phyloP scores from a whole-genome alignment of 108 stramenopile species.

The Skeletonema grethae region DNA sequence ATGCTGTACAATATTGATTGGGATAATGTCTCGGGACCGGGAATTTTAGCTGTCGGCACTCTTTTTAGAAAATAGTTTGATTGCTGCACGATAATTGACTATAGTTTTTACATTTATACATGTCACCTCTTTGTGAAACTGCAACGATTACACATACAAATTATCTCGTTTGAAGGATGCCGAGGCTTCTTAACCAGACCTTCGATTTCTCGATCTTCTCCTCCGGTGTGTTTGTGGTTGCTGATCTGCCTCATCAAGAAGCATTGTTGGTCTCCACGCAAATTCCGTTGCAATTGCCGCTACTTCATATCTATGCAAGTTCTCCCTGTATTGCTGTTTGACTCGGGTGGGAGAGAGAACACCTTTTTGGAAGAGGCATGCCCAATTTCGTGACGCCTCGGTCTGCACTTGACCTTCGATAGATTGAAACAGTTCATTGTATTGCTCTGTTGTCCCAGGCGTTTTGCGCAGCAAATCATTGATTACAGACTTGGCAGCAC shows the following conservation, averaged over 20 bases:
- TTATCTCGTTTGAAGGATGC: no score
- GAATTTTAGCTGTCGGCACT: not conserved
- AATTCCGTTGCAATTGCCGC: no score
- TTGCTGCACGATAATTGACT: not conserved
- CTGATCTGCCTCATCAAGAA: not conserved
- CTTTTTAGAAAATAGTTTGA: not conserved
- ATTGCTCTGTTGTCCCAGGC: not conserved
- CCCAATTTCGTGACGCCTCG: not conserved
- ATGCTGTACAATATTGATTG: not conserved
- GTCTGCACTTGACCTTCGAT: not conserved
- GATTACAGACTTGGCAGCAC: not conserved
- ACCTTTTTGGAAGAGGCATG: not conserved
- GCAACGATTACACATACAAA: not conserved
- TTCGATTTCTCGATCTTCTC: not conserved
- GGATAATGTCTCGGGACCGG: not conserved
- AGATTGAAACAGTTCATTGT: not conserved
- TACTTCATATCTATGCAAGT: not conserved
- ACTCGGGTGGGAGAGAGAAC: constrained; percentile 3
- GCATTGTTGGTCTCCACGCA: not conserved
- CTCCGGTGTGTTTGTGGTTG: not conserved
- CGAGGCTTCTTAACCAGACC: not conserved
- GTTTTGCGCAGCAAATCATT: constrained; percentile 2
- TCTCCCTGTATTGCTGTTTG: constrained; percentile 1
- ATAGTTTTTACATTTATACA: not conserved
- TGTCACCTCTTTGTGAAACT: not conserved